phyloP scores from a whole-genome alignment of 257 asterid genomes.

The Knoxia roxburghii region DNA sequence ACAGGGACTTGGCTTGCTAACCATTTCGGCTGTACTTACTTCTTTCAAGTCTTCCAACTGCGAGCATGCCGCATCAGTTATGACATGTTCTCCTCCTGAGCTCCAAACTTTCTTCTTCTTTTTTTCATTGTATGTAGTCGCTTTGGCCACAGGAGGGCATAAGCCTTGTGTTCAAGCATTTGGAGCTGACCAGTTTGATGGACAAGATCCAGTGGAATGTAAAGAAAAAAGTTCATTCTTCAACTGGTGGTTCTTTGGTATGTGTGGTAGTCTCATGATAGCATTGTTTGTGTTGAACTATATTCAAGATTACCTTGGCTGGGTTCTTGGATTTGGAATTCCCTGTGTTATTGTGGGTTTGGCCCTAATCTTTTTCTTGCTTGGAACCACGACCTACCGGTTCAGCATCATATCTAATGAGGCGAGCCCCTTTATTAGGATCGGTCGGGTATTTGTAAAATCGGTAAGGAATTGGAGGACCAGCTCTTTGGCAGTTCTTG shows the following conservation, averaged over 20 bases:
- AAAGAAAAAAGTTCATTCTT: conserved; percentile 22
- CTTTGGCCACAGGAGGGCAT: conserved; percentile 18
- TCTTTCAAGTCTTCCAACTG: not conserved
- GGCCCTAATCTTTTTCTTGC: conserved; percentile 11
- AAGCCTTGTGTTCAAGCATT: conserved; percentile 23
- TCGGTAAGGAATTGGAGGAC: conserved; percentile 14
- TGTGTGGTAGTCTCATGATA: not conserved
- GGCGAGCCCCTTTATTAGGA: conserved; percentile 8
- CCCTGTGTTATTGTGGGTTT: conserved; percentile 15
- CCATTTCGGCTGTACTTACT: conserved; percentile 3
- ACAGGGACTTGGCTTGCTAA: conserved; percentile 15
- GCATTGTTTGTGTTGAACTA: conserved; percentile 9
- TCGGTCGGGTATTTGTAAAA: conserved; percentile 14
- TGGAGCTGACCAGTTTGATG: conserved; percentile 26
- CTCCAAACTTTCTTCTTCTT: conserved; percentile 9
- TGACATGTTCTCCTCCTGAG: conserved; percentile 13
- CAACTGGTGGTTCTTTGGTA: conserved; percentile 22
- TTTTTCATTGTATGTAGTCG: conserved; percentile 16
- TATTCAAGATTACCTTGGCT: conserved; percentile 13
- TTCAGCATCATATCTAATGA: not conserved
- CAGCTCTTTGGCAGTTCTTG: not conserved
- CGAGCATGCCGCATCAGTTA: not conserved
- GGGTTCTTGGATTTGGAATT: conserved; percentile 7
- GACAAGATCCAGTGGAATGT: conserved; percentile 15
- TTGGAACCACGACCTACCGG: conserved; percentile 16